phyloP scores from a whole-genome alignment of 2,329 filamentous ascomycete species.

The Chalara sp. region DNA sequence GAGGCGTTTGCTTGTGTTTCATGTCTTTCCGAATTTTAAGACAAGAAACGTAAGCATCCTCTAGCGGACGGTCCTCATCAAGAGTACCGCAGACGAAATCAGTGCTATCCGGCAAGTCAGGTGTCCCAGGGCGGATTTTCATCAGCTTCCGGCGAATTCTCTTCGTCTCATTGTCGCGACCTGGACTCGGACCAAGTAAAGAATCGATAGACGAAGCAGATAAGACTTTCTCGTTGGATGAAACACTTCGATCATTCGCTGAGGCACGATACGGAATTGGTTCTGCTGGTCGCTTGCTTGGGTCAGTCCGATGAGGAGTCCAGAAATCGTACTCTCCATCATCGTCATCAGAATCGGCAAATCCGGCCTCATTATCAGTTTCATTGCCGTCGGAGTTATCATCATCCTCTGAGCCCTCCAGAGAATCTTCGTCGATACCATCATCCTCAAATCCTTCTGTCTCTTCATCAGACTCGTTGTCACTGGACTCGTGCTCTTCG shows the following conservation, averaged over 20 bases:
- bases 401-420: conserved; percentile 50
- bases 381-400: conserved; percentile 62
- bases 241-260: conserved; percentile 12
- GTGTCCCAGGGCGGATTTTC: conserved; percentile 60
- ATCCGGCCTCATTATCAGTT: conserved; percentile 62
- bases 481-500: conserved; percentile 35
- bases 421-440: conserved; percentile 48
- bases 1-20: conserved; percentile 79
- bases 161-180: conserved; percentile 5
- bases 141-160: conserved; percentile 27
- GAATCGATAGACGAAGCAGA: conserved; percentile 58
- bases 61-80: conserved; percentile 90
- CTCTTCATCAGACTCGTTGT: conserved; percentile 61
- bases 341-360: conserved; percentile 58
- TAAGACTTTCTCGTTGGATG: conserved; percentile 30
- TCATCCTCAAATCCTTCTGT: conserved; percentile 57
- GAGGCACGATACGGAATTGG: conserved; percentile 20
- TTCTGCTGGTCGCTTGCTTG: conserved; percentile 11
- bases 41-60: conserved; percentile 85
- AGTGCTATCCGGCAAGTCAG: conserved; percentile 90
- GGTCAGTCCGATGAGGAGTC: conserved; percentile 37
- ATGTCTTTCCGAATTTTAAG: conserved; percentile 73
- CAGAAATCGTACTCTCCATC: conserved; percentile 61
- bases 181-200: conserved; percentile 25
- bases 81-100: conserved; percentile 98